Base-by-base conservation (phyloP, 108 stramenopile species). In the Cylindrotheca closterium region DNA sequence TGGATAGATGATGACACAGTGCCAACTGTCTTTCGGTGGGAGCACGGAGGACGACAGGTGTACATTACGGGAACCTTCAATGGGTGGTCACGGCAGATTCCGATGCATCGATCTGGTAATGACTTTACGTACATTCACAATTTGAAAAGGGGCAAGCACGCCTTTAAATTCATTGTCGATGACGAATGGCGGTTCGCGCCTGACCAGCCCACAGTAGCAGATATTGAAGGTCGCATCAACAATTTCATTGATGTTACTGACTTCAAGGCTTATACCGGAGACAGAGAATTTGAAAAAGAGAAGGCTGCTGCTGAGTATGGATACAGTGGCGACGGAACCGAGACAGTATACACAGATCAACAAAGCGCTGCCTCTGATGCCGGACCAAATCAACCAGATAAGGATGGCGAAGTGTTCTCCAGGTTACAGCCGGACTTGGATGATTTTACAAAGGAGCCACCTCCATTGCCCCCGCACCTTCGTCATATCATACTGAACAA, bases 41-140 rank as follows among this genome's bases (percentile, higher is more conserved):
- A 99, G 70, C 97, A 98, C 60, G 99, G 99, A 8, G 99, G 99
- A 5, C 69, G 96, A 7, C 91, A 98, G 61, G 98, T 98, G 3
- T 98, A 97, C 73, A 97, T 99, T 58, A 98, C 98, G 12, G 99
- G 99, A 5, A 98, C 98, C 23, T 99, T 99, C 77, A 99, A 98
- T 71, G 95, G 94, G 27, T 99, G 99, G 99, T 81, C 84, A 2
- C 78, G 97, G 60, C 97, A 98, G 73, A 97, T 98, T 56, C 97
- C 98, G 61, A 99, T 99, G 99, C 97, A 98, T 67, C 92, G 99
- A 23, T 94, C 92, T n/a, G 99, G 99, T 58, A 98, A 99, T 63
- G 99, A 99, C 74, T 99, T 99, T 78, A 98, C 96, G 27, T 98
- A 99, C 78, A 98, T 99, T 70, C 98, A 97, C 76, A 95, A 96